phyloP scores from a whole-genome alignment of 208 protist species.

The Zelonia costaricensis region DNA sequence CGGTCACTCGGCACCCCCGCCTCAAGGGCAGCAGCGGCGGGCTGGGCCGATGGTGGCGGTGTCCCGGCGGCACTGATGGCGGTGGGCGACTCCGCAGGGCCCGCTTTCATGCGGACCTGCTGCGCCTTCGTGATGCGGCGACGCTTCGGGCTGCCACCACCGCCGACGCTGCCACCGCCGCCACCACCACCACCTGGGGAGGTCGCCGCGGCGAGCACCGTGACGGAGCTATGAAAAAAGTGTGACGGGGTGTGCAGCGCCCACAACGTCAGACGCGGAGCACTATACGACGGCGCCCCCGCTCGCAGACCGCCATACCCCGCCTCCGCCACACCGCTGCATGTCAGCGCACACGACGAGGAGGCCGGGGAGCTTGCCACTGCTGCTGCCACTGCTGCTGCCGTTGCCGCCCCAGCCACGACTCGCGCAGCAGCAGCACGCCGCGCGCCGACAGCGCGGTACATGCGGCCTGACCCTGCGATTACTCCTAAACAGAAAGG shows the following conservation, averaged over 20 bases:
- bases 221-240: constrained; percentile 9
- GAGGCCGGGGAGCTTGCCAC: no score
- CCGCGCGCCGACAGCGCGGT: constrained; percentile 10
- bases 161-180: constrained; percentile 5
- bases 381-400: background rate
- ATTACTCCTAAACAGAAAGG: no score
- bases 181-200: background rate
- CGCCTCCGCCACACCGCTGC: no score
- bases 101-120: constrained; percentile 1
- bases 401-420: no score
- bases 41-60: background rate
- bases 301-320: no score
- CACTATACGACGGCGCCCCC: background rate
- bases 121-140: constrained; percentile 26
- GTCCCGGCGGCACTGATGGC: background rate
- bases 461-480: no score
- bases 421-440: no score
- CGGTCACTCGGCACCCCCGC: no score
- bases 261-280: background rate
- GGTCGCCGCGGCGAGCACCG: background rate
- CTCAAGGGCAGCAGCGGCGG: no score
- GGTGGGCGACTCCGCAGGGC: background rate
- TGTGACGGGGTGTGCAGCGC: constrained; percentile 14
- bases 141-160: constrained; percentile 3
- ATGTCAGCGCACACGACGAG: no score